These are phyloP conservation scores for Kwoniella sp. DNA, from an alignment of 768 basidiomycete species.

Conservation along the genomic window DNA sequence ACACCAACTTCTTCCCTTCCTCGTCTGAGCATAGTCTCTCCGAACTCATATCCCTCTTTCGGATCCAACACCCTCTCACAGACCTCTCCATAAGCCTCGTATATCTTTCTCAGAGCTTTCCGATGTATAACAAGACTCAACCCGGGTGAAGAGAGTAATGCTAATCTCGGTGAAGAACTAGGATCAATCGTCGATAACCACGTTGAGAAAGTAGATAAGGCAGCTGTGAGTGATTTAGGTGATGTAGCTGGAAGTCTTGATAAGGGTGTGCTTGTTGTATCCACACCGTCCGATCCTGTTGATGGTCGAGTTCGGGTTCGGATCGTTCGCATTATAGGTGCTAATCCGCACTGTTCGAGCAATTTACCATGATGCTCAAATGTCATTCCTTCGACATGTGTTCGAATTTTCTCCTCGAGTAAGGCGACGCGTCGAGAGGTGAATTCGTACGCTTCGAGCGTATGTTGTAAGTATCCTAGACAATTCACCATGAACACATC, in stretches of 20 bases:
- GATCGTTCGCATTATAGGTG: slow-evolving; percentile 56
- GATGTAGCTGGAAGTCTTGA: slow-evolving; percentile 72
- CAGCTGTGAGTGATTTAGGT: slow-evolving; percentile 64
- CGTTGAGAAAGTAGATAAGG: slow-evolving; percentile 68
- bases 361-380: slow-evolving; percentile 67
- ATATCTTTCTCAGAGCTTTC: slow-evolving; percentile 69
- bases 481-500: slow-evolving; percentile 85
- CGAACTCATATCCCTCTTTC: slow-evolving; percentile 87
- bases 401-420: slow-evolving; percentile 67
- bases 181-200: slow-evolving; percentile 82
- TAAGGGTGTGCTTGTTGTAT: too few relatives aligned
- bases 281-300: too few relatives aligned
- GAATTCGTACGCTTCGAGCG: slow-evolving; percentile 50
- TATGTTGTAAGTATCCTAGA: slow-evolving; percentile 66
- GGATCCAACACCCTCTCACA: slow-evolving; percentile 75
- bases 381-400: slow-evolving; percentile 66
- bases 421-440: slow-evolving; percentile 59
- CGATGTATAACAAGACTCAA: slow-evolving; percentile 74
- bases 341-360: slow-evolving; percentile 58
- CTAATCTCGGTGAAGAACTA: slow-evolving; percentile 74
- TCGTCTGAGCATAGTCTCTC: slow-evolving; percentile 75
- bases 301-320: slow-evolving; percentile 52
- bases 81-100: slow-evolving; percentile 68
- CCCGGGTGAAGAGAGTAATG: slow-evolving; percentile 68
- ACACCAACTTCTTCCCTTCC: slow-evolving; percentile 51